phyloP scores from a whole-genome alignment of 2,329 filamentous ascomycete species.

The Botryosphaeria agaves region DNA sequence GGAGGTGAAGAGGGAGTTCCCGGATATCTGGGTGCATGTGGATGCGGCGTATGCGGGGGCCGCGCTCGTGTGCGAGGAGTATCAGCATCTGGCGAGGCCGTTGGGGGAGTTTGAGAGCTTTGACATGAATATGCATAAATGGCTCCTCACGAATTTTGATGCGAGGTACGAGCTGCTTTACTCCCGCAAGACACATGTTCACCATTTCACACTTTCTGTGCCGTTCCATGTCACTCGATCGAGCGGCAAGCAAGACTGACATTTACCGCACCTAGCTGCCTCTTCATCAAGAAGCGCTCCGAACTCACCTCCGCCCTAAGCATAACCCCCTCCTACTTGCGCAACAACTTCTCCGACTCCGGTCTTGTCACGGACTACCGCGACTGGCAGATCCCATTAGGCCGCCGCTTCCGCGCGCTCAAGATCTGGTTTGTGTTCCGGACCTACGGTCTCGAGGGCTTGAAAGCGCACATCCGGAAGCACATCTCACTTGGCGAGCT shows the following conservation, averaged over 20 bases:
- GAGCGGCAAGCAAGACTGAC: too few relatives aligned
- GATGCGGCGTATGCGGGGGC: constrained; percentile 88
- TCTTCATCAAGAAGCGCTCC: constrained; percentile 59
- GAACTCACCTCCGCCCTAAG: constrained; percentile 67
- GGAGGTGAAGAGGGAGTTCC: constrained; percentile 33
- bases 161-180: constrained; percentile 33
- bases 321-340: constrained; percentile 66
- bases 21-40: constrained; percentile 73
- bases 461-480: constrained; percentile 55
- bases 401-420: constrained; percentile 68
- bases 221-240: too few relatives aligned
- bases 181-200: too few relatives aligned
- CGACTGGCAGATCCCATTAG: constrained; percentile 93
- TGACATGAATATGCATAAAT: constrained; percentile 95
- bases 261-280: constrained; percentile 32
- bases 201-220: too few relatives aligned
- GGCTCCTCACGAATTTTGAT: constrained; percentile 90
- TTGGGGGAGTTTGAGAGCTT: constrained; percentile 66
- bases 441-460: constrained; percentile 59
- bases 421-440: constrained; percentile 95
- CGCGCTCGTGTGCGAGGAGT: constrained; percentile 66
- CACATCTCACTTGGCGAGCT: constrained; percentile 52
- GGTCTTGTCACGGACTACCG: constrained; percentile 87
- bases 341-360: constrained; percentile 62
- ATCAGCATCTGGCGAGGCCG: constrained; percentile 47